phyloP scores from a whole-genome alignment of 2,329 filamentous ascomycete genomes.

The Hortaea werneckii region DNA sequence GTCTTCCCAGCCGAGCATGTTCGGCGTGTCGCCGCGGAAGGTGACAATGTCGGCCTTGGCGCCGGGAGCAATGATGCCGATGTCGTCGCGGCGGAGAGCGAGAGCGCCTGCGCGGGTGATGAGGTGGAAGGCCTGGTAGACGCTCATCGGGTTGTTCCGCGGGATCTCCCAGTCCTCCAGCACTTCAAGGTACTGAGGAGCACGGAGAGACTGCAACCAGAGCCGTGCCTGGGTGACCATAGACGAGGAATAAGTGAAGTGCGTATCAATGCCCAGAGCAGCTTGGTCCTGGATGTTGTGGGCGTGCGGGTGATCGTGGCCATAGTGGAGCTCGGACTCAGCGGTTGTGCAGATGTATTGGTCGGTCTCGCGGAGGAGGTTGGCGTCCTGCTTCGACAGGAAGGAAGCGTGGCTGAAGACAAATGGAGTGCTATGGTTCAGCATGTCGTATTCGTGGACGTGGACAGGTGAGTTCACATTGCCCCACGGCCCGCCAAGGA shows the following conservation, averaged over 20 bases:
- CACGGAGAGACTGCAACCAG: slow-evolving; percentile 36
- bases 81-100: slow-evolving; percentile 26
- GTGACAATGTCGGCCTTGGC: slow-evolving; percentile 41
- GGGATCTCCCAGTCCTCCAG: too few relatives aligned
- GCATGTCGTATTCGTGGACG: slow-evolving; percentile 28
- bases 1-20: slow-evolving; percentile 34
- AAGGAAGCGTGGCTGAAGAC: slow-evolving; percentile 44
- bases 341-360: slow-evolving; percentile 49
- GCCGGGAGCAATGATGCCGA: slow-evolving; percentile 38
- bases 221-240: slow-evolving; percentile 42
- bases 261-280: slow-evolving; percentile 13
- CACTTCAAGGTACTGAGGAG: too few relatives aligned
- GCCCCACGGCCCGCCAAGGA: slow-evolving; percentile 7
- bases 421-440: slow-evolving; percentile 38
- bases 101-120: slow-evolving; percentile 44
- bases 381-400: slow-evolving; percentile 31
- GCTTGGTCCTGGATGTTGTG: slow-evolving; percentile 39
- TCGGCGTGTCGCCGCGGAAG: slow-evolving; percentile 33
- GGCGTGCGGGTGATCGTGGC: slow-evolving; percentile 39
- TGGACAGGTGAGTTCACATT: slow-evolving; percentile 30
- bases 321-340: slow-evolving; percentile 51
- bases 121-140: slow-evolving; percentile 44
- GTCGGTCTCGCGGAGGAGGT: slow-evolving; percentile 39
- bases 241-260: slow-evolving; percentile 14
- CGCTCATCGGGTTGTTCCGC: too few relatives aligned